These are phyloP conservation scores for Solanum hybrid DNA, from an alignment of 305 asterid genomes.

Conservation along the genomic window DNA sequence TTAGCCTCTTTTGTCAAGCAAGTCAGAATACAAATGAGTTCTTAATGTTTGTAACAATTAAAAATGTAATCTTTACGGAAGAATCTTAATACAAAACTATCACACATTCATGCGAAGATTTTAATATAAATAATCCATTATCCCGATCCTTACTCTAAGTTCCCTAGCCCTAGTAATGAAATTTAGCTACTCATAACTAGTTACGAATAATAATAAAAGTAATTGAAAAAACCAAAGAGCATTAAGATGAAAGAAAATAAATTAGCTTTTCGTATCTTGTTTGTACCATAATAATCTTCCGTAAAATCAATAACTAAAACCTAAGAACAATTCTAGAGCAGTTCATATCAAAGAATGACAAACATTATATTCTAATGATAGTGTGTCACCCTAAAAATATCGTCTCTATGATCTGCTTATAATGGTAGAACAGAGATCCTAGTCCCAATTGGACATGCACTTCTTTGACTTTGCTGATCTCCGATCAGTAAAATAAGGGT, in stretches of 20 bases:
- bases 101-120: background rate
- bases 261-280: too few species aligned
- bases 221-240: too few species aligned
- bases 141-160: background rate
- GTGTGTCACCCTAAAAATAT: background rate
- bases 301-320: background rate
- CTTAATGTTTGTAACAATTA: background rate
- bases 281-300: background rate
- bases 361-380: background rate
- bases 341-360: background rate
- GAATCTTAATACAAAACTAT: background rate
- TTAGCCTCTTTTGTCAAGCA: background rate
- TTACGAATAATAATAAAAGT: too few species aligned
- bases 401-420: background rate
- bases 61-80: background rate
- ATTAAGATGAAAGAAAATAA: too few species aligned
- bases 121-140: background rate
- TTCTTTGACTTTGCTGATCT: background rate
- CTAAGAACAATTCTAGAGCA: background rate
- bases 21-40: background rate
- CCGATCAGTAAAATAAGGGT: background rate
- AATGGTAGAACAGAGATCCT: background rate
- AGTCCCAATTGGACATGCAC: background rate
- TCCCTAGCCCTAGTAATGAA: background rate
- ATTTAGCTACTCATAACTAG: background rate